Evolutionary conservation across 1,139 yeast species (phyloP), one percentile per base, ranked within the genome.

Genomic region (Hanseniaspora uvarum): DNA sequence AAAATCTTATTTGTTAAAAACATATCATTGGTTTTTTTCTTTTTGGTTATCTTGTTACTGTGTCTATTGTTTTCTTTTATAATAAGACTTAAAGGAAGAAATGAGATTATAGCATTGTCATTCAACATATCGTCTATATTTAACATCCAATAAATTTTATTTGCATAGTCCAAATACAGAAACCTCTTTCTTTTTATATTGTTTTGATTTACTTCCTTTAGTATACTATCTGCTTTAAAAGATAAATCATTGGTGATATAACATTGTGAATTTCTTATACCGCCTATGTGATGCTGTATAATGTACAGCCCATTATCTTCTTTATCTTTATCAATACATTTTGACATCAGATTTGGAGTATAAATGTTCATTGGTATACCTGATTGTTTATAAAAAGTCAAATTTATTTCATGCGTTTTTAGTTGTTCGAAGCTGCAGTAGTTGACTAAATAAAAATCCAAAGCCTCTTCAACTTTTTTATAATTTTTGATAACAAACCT

Each of bases 271-370:
- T 62, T 63, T 55, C 69, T 62, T 30, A 66, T 52, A 1, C 70
- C 70, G 18, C 69, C 68, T 16, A 65, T 65, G 53, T 66, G 63
- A 46, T 68, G 65, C 61, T 63, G 62, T 14, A 64, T n/a, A 11
- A 50, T 36, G 39, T 52, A 52, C 12, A 52, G 12, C 10, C 16
- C 46, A 14, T 19, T 18, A 6, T 30, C 45, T 12, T 21, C 46
- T 7, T 19, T 18, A 6, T 30, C 45, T 12, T 21, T 18, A 19
- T 23, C 38, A 0, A 6, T 5, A 18, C 19, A 21, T 30, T 50
- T 43, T 28, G 48, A 43, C 19, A 50, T 11, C 10, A 50, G 12
- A 21, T 50, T 44, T 37, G 53, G 53, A 4, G 53, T 50, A 19
- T 38, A 36, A 4, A 36, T 21, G 14, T 43, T 37, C 33, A 50